Percentiles rank a stretch among this genome's conserved stretches.
These are phyloP conservation scores for Aspergillus neotritici DNA, from an alignment of 2,329 filamentous ascomycete genomes.

Conservation along the genomic window DNA sequence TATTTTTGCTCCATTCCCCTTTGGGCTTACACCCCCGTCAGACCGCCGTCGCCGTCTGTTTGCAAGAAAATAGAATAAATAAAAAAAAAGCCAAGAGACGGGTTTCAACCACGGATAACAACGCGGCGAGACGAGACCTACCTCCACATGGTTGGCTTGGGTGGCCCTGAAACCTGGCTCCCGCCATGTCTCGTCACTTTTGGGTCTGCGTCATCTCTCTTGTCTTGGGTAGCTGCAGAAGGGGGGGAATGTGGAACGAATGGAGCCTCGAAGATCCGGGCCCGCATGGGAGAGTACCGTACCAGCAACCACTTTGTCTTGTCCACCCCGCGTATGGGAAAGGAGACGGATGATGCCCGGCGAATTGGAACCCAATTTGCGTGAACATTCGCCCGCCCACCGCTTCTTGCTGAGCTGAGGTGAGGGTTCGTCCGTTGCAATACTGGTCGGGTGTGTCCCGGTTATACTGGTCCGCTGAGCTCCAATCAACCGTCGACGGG, in stretches of 20 bases:
- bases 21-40: slow-evolving; percentile 9
- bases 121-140: slow-evolving; percentile 12
- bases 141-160: slow-evolving; percentile 25
- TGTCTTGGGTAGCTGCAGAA: slow-evolving; percentile 26
- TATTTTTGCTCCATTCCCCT: not conserved
- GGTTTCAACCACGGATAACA: slow-evolving; percentile 11
- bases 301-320: not conserved
- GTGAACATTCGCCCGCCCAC: no score
- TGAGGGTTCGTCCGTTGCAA: no score
- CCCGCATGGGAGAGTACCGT: slow-evolving; percentile 17
- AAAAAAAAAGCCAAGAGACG: slow-evolving; percentile 7
- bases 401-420: no score
- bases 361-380: not conserved
- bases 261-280: slow-evolving; percentile 27
- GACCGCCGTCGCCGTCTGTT: slow-evolving; percentile 23
- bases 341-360: not conserved
- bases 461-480: slow-evolving; percentile 11
- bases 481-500: not conserved
- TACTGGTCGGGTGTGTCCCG: slow-evolving; percentile 10
- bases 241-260: slow-evolving; percentile 23
- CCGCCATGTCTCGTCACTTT: slow-evolving; percentile 14
- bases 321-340: slow-evolving; percentile 2
- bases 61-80: slow-evolving; percentile 19
- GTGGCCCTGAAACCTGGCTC: slow-evolving; percentile 20
- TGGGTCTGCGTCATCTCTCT: slow-evolving; percentile 14